Evolutionary conservation across 2,329 filamentous ascomycete species (phyloP).

Genomic region (Aureobasidium sp.): DNA sequence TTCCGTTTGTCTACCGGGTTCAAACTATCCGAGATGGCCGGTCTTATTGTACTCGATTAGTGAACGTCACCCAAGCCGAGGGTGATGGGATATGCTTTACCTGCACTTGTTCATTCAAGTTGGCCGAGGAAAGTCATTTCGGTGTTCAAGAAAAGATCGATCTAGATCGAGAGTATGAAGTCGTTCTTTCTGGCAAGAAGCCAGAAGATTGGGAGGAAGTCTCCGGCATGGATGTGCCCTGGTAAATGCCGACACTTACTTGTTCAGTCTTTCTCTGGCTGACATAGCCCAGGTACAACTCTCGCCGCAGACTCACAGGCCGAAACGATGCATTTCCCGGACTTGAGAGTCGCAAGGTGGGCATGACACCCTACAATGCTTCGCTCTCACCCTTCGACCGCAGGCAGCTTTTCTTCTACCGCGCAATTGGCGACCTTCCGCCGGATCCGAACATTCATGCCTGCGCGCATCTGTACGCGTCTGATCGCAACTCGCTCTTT

Average conservation of each 20-base stretch:
- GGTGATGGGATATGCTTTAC: slow-evolving; percentile 45
- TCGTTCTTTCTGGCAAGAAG: slow-evolving; percentile 29
- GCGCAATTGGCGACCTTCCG: slow-evolving; percentile 34
- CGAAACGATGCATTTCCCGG: slow-evolving; percentile 37
- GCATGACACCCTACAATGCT: slow-evolving; percentile 45
- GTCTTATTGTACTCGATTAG: slow-evolving; percentile 45
- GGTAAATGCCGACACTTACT: slow-evolving; percentile 20
- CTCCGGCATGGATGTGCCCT: slow-evolving; percentile 31
- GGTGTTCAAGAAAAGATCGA: slow-evolving; percentile 31
- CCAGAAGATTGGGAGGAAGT: slow-evolving; percentile 28
- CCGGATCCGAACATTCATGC: slow-evolving; percentile 47
- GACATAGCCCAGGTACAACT: slow-evolving; percentile 16
- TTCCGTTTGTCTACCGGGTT: slow-evolving; percentile 47
- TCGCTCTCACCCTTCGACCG: slow-evolving; percentile 30
- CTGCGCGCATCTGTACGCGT: slow-evolving; percentile 51
- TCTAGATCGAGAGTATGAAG: slow-evolving; percentile 30
- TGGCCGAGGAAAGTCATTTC: slow-evolving; percentile 29
- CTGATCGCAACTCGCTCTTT: slow-evolving; percentile 49
- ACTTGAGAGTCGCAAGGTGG: slow-evolving; percentile 44
- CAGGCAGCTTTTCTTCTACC: slow-evolving; percentile 40
- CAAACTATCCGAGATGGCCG: slow-evolving; percentile 45
- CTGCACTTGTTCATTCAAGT: slow-evolving; percentile 47
- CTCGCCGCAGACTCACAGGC: slow-evolving; percentile 28
- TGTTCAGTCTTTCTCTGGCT: neutral
- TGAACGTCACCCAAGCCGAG: slow-evolving; percentile 44